phyloP scores from a whole-genome alignment of 2,329 filamentous ascomycete genomes.

The Annulohypoxylon truncatum region DNA sequence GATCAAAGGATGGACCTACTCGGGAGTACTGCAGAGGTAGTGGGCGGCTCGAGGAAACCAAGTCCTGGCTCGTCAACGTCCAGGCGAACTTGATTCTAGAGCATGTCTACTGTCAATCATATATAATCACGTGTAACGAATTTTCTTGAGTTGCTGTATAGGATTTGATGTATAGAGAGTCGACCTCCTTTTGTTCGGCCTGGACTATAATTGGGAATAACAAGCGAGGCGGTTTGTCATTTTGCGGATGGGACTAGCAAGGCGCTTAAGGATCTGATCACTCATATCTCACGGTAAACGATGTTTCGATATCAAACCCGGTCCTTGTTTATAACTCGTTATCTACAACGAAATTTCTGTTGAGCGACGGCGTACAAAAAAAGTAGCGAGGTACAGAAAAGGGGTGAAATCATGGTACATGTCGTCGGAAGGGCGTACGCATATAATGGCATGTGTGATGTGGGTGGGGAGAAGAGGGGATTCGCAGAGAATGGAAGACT shows the following conservation, averaged over 20 bases:
- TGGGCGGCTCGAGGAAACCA: conserved; percentile 56
- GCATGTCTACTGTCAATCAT: conserved; percentile 11
- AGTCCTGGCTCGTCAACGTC: conserved; percentile 44
- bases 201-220: conserved; percentile 33
- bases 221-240: conserved; percentile 35
- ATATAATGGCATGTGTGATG: conserved; percentile 30
- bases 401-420: conserved; percentile 22
- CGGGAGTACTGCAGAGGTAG: conserved; percentile 67
- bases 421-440: conserved; percentile 36
- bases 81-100: conserved; percentile 30
- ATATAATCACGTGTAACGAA: conserved; percentile 42
- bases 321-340: conserved; percentile 35
- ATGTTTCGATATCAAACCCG: conserved; percentile 19
- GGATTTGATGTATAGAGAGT: conserved; percentile 35
- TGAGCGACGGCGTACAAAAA: conserved; percentile 41
- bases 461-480: not conserved
- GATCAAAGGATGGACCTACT: conserved; percentile 60
- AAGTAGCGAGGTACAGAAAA: conserved; percentile 23
- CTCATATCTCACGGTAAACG: conserved; percentile 29
- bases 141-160: conserved; percentile 39
- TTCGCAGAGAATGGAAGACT: conserved; percentile 27
- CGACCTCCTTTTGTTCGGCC: conserved; percentile 10
- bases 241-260: conserved; percentile 39
- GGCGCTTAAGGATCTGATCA: conserved; percentile 40
- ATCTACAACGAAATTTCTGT: conserved; percentile 22